phyloP scores from a whole-genome alignment of 306 rosid species.

The Prosopis cineraria region DNA sequence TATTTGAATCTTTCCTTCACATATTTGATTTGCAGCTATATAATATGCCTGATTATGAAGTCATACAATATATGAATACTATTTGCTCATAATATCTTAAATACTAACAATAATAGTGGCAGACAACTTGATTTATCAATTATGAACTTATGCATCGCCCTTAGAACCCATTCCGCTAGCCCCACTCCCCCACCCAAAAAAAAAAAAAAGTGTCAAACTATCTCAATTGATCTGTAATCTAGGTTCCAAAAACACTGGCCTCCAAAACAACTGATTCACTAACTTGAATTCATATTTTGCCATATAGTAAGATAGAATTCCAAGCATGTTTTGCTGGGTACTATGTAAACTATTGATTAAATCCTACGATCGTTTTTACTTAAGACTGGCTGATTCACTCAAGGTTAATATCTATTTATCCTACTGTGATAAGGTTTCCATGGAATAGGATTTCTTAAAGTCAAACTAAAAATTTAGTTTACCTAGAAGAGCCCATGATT shows the following conservation, averaged over 20 bases:
- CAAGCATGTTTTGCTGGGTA: slow-evolving; percentile 3
- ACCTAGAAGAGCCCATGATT: background rate
- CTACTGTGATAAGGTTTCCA: background rate
- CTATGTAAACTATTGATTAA: slow-evolving; percentile 17
- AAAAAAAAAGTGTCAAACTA: slow-evolving; percentile 18
- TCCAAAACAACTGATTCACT: background rate
- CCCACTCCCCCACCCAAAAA: no score
- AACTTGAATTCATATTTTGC: slow-evolving; percentile 13
- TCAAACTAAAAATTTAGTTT: background rate
- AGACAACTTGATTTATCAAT: slow-evolving; percentile 20
- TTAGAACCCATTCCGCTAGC: background rate
- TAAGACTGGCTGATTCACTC: background rate
- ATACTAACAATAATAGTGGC: slow-evolving; percentile 6
- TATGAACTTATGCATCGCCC: background rate
- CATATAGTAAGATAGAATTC: background rate
- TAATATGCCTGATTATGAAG: slow-evolving; percentile 6
- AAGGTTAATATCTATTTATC: background rate
- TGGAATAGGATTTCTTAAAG: background rate
- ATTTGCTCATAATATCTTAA: slow-evolving; percentile 18
- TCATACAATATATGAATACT: background rate
- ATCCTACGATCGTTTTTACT: background rate
- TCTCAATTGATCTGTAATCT: background rate
- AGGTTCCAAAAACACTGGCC: background rate
- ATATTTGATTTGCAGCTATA: background rate
- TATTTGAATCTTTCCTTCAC: background rate